Evolutionary conservation across 495 filamentous ascomycete genomes (phyloP), one percentile per base, ranked within the genome.

Genomic region (Penicillium soppii): DNA sequence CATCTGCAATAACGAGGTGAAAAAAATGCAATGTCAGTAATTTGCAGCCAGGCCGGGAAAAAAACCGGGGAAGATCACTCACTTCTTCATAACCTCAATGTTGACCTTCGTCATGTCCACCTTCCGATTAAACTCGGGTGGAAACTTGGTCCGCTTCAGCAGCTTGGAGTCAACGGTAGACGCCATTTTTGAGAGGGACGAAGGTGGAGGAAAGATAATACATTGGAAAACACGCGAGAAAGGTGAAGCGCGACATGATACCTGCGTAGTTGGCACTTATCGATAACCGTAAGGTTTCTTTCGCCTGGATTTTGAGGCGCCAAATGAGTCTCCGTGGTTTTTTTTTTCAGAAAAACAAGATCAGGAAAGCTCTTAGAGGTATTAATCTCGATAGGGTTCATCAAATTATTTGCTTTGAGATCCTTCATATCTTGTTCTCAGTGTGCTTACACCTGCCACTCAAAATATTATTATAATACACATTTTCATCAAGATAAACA

Each of bases 101-200:
- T 97, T 96, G 65, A 97, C 90, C 74, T 97, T 99, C 50, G 82
- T 81, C 86, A 94, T 95, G 73, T 99, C 92, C 33, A 99, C 95
- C 78, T 96, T 97, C 67, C 87, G 82, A 62, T 79, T 92, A 70
- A 96, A 97, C 68, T 97, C 94, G 7, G 85, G 81, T 39, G 94
- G 94, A 59, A 96, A 97, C 66, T 96, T 97, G 47, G 90, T 97
- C 69, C 82, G 79, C 79, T 86, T 87, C 37, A 95, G 75, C 65
- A 94, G 80, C 79, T 95, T 95, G 50, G 86, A 82, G 67, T 96
- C 91, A 29, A 91, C 90, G 51, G 78, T 84, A 47, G 78, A 80
- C 56, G 86, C 87, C 88, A 91, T 92, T 29, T 58, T 72, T 25
- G 43, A 41, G 16, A 22, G 36, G 16, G 15, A 8, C 9, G 21